A percentile compares a stretch with the other conserved stretches of the same genome.
phyloP scores from a whole-genome alignment of 345 rosid genomes.

The Ricinus communis region DNA sequence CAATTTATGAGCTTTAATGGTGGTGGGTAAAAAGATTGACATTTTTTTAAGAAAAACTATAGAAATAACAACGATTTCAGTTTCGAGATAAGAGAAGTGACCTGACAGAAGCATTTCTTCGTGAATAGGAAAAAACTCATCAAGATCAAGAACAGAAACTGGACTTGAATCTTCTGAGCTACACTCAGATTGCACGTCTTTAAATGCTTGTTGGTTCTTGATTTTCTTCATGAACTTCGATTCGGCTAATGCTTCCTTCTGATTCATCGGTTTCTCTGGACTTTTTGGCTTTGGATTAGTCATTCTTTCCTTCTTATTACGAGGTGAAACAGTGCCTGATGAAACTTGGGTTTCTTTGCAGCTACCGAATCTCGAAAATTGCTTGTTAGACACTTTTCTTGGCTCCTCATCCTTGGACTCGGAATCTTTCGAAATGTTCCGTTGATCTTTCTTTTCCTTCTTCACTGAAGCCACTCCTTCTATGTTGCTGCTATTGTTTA shows the following conservation, averaged over 20 bases:
- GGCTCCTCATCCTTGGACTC: conserved; percentile 55
- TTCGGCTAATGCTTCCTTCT: conserved; percentile 32
- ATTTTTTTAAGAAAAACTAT: neutral
- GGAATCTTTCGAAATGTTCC: no score
- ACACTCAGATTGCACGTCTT: conserved; percentile 21
- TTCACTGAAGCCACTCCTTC: conserved; percentile 26
- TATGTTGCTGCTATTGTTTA: neutral
- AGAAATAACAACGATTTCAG: neutral
- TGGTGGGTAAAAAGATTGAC: conserved; percentile 10
- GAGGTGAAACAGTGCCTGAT: conserved; percentile 15
- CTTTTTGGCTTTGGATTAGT: conserved; percentile 17
- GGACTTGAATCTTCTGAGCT: conserved; percentile 49
- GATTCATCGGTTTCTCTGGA: conserved; percentile 29
- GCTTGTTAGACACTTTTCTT: conserved; percentile 28
- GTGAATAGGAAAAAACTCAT: conserved; percentile 31
- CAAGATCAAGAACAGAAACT: conserved; percentile 54
- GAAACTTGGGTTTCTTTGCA: conserved; percentile 22
- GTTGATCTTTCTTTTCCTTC: conserved; percentile 34
- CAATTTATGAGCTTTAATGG: no score
- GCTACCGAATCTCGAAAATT: conserved; percentile 21
- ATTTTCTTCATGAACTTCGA: conserved; percentile 27
- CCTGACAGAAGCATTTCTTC: conserved; percentile 39
- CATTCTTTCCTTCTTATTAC: conserved; percentile 15
- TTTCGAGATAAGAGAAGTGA: conserved; percentile 11
- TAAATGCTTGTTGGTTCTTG: conserved; percentile 13